Evolutionary conservation across 805 yeast genomes (phyloP), one percentile per base, ranked within the genome.

Genomic region (Candida nitratophila): DNA sequence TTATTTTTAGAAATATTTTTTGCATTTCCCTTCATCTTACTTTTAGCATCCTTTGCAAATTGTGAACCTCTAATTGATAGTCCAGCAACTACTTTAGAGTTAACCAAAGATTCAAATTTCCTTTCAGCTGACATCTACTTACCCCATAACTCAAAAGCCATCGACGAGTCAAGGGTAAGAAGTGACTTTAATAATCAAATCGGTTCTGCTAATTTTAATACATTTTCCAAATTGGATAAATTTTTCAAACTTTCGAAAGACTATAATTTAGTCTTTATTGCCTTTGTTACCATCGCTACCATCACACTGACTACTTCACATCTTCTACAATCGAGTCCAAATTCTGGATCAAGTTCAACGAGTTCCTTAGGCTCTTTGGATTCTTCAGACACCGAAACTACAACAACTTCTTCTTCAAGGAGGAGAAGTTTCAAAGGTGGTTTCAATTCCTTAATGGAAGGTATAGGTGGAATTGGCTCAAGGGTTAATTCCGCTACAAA

Each of bases 251-350:
- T 34, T 17, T 3, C 30, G 4, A 36, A 36, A 22, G 47, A 44
- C 42, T 53, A 55, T 54, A 48, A 47, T 37, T 36, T 48, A 32
- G 44, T 51, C 34, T 47, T 50, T 22, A 43, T 45, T n/a, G 45
- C 50, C 12, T 17, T 44, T 8, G 41, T 49, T 15, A 54, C 61
- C 10, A 4, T 57, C 12, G 50, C 52, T 21, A 27, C 56, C n/a
- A 44, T 52, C 26, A 52, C 50, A 24, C 29, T 39, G 20, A 43
- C 55, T 12, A 49, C 56, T 12, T 42, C 49, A 15, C 47, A 52
- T 41, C 42, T 51, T 21, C 14, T 17, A 27, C 31, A 37, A 6
- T 27, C 34, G 29, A 29, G n/a, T n/a, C 16, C 40, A 7, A 19
- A 6, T 5, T 37, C 33, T 17, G 22, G 22, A 7, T 37, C 40